Evolutionary conservation across 805 yeast genomes (phyloP).

Genomic region (Candida boleticola): DNA sequence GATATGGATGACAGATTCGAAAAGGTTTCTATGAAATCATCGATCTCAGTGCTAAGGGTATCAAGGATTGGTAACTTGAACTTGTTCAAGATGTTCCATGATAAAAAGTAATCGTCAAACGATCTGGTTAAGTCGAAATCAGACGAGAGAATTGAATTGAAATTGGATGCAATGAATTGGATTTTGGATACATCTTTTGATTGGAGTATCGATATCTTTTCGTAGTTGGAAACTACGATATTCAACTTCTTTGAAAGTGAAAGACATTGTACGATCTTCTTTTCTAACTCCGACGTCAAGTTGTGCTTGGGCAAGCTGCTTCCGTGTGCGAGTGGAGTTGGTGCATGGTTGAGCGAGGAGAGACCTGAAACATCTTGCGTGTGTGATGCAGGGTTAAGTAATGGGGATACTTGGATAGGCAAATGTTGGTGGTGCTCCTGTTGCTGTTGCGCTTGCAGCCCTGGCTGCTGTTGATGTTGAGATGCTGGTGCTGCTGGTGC

Average conservation of each 20-base stretch:
- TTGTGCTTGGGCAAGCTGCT: neutral
- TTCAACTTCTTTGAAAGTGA: constrained; percentile 5
- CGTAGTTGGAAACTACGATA: constrained; percentile 4
- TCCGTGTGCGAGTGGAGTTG: neutral
- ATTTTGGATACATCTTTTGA: constrained; percentile 3
- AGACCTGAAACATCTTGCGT: neutral
- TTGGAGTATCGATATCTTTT: constrained; percentile 3
- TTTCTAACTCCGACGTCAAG: neutral
- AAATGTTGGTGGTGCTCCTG: neutral
- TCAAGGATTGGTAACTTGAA: constrained; percentile 4
- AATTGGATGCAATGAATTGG: constrained; percentile 1
- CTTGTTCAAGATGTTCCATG: constrained; percentile 4
- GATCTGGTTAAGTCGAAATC: neutral
- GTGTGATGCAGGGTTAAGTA: neutral
- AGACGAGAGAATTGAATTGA: neutral
- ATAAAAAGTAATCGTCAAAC: constrained; percentile 4
- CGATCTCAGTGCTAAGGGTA: constrained; percentile 3
- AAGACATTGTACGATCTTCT: constrained; percentile 4
- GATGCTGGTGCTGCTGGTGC: neutral
- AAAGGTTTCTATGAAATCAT: constrained; percentile 5
- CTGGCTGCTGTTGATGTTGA: neutral
- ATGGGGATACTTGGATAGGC: neutral
- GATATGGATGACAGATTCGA: constrained; percentile 15
- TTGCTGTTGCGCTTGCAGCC: neutral
- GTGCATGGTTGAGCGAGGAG: neutral